Evolutionary conservation across 2,329 filamentous ascomycete genomes (phyloP).

Genomic region (Orbilia oligospora): DNA sequence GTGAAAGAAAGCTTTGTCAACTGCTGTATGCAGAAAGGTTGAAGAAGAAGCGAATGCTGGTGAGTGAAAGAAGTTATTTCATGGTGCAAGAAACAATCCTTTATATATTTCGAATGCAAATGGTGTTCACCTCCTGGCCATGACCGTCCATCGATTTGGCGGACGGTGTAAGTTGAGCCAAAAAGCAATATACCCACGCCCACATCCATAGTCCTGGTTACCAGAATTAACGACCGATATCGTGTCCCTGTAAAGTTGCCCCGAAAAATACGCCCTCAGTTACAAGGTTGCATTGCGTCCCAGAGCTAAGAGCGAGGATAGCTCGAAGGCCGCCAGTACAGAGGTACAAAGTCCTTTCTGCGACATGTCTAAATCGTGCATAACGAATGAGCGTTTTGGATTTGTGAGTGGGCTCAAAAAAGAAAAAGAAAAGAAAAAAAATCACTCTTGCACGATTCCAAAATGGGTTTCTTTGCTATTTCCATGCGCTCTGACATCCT

Average conservation of each 20-base stretch:
- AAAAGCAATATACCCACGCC: conserved; percentile 25
- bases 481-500: conserved; percentile 37
- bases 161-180: conserved; percentile 47
- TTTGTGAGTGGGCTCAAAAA: conserved; percentile 14
- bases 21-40: conserved; percentile 41
- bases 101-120: conserved; percentile 36
- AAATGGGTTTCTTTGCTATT: conserved; percentile 49
- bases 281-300: conserved; percentile 39
- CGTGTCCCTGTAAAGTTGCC: conserved; percentile 3
- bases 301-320: conserved; percentile 17
- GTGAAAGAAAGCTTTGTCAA: conserved; percentile 34
- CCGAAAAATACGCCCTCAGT: conserved; percentile 13
- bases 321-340: conserved; percentile 5
- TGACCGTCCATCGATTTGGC: conserved; percentile 4
- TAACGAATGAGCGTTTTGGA: conserved; percentile 31
- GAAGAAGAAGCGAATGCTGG: conserved; percentile 49
- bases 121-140: neutral
- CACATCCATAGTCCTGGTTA: neutral
- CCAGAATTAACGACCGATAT: conserved; percentile 1
- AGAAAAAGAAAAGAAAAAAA: conserved; percentile 22
- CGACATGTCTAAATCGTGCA: conserved; percentile 47
- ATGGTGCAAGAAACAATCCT: conserved; percentile 40
- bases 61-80: conserved; percentile 27
- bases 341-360: conserved; percentile 15
- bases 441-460: conserved; percentile 4